Conservation (phyloP, 768 basidiomycete genomes). For the Vararia minispora region DNA sequence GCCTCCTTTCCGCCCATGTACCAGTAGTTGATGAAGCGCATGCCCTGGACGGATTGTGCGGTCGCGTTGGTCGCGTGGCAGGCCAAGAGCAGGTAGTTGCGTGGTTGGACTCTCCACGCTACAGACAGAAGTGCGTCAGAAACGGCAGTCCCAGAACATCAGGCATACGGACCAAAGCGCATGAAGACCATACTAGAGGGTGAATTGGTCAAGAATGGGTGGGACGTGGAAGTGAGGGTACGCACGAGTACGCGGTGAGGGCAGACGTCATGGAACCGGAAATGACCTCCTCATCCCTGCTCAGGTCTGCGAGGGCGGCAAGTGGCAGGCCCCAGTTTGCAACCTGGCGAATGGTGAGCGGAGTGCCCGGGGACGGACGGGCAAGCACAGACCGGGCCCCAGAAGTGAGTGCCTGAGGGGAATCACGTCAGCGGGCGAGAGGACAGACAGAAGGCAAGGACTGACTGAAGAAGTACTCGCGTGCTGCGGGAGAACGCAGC, state of each 20-base stretch:
- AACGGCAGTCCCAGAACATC: not conserved
- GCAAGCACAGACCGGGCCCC: conserved; percentile 78
- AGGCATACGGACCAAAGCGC: conserved; percentile 62
- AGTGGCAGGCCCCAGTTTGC: conserved; percentile 98
- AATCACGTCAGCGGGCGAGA: conserved; percentile 13
- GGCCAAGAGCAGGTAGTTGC: conserved; percentile 91
- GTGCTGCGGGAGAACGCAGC: conserved; percentile 83
- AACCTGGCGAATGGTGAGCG: conserved; percentile 38
- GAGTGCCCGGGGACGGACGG: conserved; percentile 1
- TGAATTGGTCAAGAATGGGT: conserved; percentile 1
- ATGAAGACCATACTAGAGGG: conserved; percentile 66
- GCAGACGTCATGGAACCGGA: conserved; percentile 96
- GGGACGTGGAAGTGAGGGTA: conserved; percentile 15
- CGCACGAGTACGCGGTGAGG: conserved; percentile 86
- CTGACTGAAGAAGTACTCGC: conserved; percentile 94
- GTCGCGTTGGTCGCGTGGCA: conserved; percentile 89
- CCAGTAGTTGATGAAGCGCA: conserved; percentile 87
- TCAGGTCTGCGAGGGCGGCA: conserved; percentile 83
- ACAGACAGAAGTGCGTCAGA: conserved; percentile 4
- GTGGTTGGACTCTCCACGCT: conserved; percentile 94
- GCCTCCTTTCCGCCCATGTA: conserved; percentile 78
- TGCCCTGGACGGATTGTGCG: conserved; percentile 76
- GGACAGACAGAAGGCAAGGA: conserved; percentile 9
- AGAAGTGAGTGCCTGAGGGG: conserved; percentile 83
- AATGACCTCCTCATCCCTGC: conserved; percentile 92